These are phyloP conservation scores for Aureoboletus auriporus DNA, from an alignment of 768 basidiomycete genomes.

Conservation along the genomic window DNA sequence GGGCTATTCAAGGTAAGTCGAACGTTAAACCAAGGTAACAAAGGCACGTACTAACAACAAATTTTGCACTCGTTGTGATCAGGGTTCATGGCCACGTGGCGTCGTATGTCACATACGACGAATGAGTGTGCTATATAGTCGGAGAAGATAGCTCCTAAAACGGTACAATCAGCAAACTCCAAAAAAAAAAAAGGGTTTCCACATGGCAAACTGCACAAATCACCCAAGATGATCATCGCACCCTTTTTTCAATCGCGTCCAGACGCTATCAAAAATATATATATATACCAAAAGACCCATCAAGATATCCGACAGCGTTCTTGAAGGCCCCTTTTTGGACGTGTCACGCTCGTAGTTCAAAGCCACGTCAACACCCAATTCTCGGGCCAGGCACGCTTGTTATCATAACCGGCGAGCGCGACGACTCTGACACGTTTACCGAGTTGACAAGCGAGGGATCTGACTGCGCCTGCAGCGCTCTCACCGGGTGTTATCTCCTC, in stretches of 20 bases:
- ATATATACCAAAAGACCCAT: conserved; percentile 84
- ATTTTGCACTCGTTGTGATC: conserved; percentile 75
- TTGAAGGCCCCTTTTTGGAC: conserved; percentile 74
- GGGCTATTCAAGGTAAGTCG: conserved; percentile 41
- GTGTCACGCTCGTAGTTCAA: conserved; percentile 83
- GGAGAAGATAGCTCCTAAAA: conserved; percentile 73
- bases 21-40: too few species aligned
- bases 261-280: conserved; percentile 78
- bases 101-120: conserved; percentile 43
- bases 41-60: conserved; percentile 63
- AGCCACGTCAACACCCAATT: conserved; percentile 76
- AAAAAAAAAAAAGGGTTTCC: neutral
- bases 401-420: conserved; percentile 79
- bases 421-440: conserved; percentile 78
- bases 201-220: conserved; percentile 36
- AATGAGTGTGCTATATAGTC: conserved; percentile 63
- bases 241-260: conserved; percentile 73
- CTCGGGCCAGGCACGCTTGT: conserved; percentile 86
- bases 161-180: conserved; percentile 2
- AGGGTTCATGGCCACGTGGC: conserved; percentile 63
- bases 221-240: conserved; percentile 81
- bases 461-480: conserved; percentile 90
- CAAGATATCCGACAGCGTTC: conserved; percentile 62
- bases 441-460: conserved; percentile 79
- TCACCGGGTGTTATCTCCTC: conserved; percentile 81